Evolutionary conservation across 2,329 filamentous ascomycete genomes (phyloP), one percentile per base, ranked within the genome.

Genomic region (Claviceps pusilla): DNA sequence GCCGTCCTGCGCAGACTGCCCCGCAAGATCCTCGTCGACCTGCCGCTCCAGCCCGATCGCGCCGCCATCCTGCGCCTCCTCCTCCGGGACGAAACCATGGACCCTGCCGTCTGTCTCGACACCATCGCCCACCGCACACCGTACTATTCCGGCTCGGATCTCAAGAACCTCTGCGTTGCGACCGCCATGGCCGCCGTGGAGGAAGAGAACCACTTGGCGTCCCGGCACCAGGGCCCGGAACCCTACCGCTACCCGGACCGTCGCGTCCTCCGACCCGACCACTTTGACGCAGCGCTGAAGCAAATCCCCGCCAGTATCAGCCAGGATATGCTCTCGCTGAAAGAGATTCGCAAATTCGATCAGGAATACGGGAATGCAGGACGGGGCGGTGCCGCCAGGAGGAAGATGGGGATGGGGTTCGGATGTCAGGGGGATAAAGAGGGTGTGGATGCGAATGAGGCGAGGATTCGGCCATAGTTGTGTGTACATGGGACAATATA

Each of bases 241-340:
- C 64, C 71, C 37, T 73, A 84, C 65, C 69, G 74, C 49, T 89
- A 87, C 64, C 86, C 87, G 0, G 78, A 82, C 59, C 65, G 66
- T 52, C 64, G 70, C 33, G 65, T 58, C 3, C 75, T 98, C 35
- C 75, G 72, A 3, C 69, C 71, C 28, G 68, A 75, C 2, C 93
- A 98, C 69, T 97, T 98, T 64, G 86, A 90, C 16, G 85, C 82
- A 60, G 93, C 89, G 2, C 75, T 95, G 62, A 79, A 82, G 62
- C 90, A 97, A 68, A 95, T 98, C 60, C 87, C 85, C 54, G 89
- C 93, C 0, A 94, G 87, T 62, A 90, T 96, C 60, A 90, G 82
- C 62, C 91, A 96, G 68, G 90, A 98, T 64, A 97, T 96, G 91
- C 76, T 81, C 50, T 88, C 82, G 37, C 73, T 98, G 58, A 80